Evolutionary conservation across 495 filamentous ascomycete genomes (phyloP), one percentile per base, ranked within the genome.

Genomic region (Aspergillus sparsus): DNA sequence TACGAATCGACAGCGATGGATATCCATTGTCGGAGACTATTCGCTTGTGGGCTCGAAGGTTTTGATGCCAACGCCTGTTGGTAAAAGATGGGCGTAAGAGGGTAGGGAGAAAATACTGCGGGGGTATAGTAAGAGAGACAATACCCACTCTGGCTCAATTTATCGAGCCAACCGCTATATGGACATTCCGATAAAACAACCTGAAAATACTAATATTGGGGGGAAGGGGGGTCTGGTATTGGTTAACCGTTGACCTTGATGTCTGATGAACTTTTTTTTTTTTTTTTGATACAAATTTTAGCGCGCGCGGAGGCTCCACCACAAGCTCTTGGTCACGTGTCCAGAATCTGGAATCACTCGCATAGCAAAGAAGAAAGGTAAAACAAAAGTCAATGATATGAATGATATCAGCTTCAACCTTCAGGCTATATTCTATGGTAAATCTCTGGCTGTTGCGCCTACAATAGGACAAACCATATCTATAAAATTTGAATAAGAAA

Each of bases 1-100:
- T 45, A 99, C 89, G 77, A 98, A 99, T 66, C 94, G 91, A 66
- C 92, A 96, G 69, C 94, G 89, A 77, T 99, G 95, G 67, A 98
- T 88, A 77, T 98, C 94, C 91, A 99, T 97, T 60, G 54, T 72
- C 16, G 41, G 59, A 33, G 49, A 47, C 42, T 52, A 55, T 9
- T 9, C 0, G 62, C 53, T 11, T 32, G 1, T 31, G 33, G 13
- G 49, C 8, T 46, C 6, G 33, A 10, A 31, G 50, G 44, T 36
- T 36, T 35, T 34, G 32, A 11, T 34, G 49, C 35, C 18, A 45
- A 46, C 45, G 45, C 13, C 39, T n/a, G 16, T 42, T 58, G 18
- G 36, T 37, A 57, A 27, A 50, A 53, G 49, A 36, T 54, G 52
- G 7, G 35, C 52, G 51, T 53, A 49, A 6, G 41, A 55, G 49